phyloP scores from a whole-genome alignment of 768 basidiomycete genomes.

The Postia placenta region DNA sequence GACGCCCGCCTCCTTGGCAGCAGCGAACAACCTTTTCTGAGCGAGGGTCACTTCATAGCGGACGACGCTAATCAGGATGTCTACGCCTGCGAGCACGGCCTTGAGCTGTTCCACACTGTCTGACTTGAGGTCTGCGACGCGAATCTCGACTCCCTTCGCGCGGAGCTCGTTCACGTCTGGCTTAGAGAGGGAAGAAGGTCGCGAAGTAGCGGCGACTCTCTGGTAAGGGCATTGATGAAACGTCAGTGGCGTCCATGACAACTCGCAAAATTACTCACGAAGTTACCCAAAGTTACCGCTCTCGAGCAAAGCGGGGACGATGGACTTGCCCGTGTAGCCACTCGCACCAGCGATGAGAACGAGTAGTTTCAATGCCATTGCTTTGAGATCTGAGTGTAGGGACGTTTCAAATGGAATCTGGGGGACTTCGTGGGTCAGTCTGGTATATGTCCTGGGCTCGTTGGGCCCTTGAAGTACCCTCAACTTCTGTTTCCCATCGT shows the following conservation, averaged over 20 bases:
- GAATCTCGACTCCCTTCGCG: constrained; percentile 7
- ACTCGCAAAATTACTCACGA: neutral
- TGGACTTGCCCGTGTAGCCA: constrained; percentile 14
- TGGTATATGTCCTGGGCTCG: neutral
- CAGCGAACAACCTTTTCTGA: constrained; percentile 13
- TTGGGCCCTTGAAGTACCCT: neutral
- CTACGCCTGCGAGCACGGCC: constrained; percentile 12
- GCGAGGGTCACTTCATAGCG: neutral
- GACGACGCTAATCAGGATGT: constrained; percentile 14
- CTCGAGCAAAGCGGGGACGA: constrained; percentile 13
- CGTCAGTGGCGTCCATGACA: neutral
- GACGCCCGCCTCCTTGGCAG: constrained; percentile 15
- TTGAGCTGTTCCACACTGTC: constrained; percentile 11
- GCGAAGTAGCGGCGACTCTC: constrained; percentile 9
- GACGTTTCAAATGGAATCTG: no score
- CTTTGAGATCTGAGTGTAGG: neutral
- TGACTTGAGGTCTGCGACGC: constrained; percentile 1
- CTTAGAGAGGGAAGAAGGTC: constrained; percentile 14
- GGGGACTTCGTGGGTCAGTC: neutral
- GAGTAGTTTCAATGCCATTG: constrained; percentile 8
- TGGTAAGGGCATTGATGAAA: neutral
- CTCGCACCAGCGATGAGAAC: constrained; percentile 20
- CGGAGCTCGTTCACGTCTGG: constrained; percentile 6
- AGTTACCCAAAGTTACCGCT: constrained; percentile 13
- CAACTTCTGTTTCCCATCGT: neutral